Percentiles rank a stretch among this genome's conserved stretches.
These are phyloP conservation scores for Calonectria pseudoreteaudii DNA, from an alignment of 2,329 filamentous ascomycete species.

Conservation along the genomic window DNA sequence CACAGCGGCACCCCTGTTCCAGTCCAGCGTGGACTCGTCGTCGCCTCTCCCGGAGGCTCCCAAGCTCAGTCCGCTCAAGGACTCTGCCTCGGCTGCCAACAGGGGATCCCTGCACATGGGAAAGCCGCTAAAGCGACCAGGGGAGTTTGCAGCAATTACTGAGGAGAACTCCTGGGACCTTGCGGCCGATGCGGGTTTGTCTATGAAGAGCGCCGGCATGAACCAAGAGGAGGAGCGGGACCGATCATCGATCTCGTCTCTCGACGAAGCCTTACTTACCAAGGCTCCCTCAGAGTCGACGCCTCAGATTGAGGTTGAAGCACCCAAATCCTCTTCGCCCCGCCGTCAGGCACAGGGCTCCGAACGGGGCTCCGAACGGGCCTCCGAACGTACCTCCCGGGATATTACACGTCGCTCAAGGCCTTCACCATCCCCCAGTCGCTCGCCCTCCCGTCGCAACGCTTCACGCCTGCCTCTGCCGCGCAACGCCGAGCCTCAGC, in stretches of 20 bases:
- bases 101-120: conserved; percentile 45
- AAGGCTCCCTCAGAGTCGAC: conserved; percentile 33
- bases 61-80: conserved; percentile 64
- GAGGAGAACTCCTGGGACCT: conserved; percentile 62
- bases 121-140: conserved; percentile 47
- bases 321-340: conserved; percentile 19
- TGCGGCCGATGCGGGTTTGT: conserved; percentile 39
- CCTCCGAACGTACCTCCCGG: conserved; percentile 27
- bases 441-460: conserved; percentile 35
- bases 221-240: conserved; percentile 28
- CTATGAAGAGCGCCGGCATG: conserved; percentile 9
- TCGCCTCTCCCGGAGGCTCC: conserved; percentile 60
- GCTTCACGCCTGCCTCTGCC: conserved; percentile 46
- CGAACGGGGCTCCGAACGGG: conserved; percentile 9
- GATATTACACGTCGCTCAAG: conserved; percentile 29
- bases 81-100: conserved; percentile 65
- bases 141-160: conserved; percentile 58
- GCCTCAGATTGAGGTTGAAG: conserved; percentile 20
- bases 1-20: conserved; percentile 43
- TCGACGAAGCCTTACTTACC: conserved; percentile 50
- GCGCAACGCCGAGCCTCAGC: conserved; percentile 56
- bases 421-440: conserved; percentile 27
- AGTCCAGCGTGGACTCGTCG: conserved; percentile 52
- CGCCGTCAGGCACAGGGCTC: conserved; percentile 34
- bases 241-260: conserved; percentile 46